These are phyloP conservation scores for Aspergillus funiculosus DNA, from an alignment of 495 filamentous ascomycete genomes.

Conservation along the genomic window DNA sequence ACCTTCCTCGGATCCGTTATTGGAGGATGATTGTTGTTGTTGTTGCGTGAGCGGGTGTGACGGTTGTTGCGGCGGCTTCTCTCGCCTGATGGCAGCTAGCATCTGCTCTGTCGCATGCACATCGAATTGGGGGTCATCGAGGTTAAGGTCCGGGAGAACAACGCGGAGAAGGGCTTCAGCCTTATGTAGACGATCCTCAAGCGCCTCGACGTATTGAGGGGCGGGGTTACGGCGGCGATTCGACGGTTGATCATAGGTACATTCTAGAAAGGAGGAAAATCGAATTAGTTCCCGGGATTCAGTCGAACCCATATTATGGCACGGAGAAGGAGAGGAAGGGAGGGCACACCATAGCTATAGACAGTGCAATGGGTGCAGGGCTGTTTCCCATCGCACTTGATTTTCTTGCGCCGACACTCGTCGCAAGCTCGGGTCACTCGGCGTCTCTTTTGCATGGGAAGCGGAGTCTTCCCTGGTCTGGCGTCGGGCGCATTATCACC, in stretches of 20 bases:
- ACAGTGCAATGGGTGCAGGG: slow-evolving; percentile 97
- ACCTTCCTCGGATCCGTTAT: slow-evolving; percentile 15
- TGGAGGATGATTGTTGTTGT: slow-evolving; percentile 11
- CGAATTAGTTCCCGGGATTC: slow-evolving; percentile 8
- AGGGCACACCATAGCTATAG: slow-evolving; percentile 87
- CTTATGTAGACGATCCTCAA: slow-evolving; percentile 78
- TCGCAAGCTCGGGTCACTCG: slow-evolving; percentile 91
- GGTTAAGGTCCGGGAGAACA: slow-evolving; percentile 78
- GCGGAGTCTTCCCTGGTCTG: slow-evolving; percentile 31
- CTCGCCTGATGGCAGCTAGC: slow-evolving; percentile 25
- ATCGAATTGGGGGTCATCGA: slow-evolving; percentile 78
- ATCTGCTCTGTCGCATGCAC: slow-evolving; percentile 52
- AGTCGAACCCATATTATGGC: too few relatives aligned
- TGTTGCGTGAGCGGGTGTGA: slow-evolving; percentile 2
- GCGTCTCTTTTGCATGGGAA: slow-evolving; percentile 78
- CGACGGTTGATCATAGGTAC: slow-evolving; percentile 96
- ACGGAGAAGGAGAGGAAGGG: background rate
- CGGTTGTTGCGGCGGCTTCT: slow-evolving; percentile 18
- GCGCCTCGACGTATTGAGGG: slow-evolving; percentile 88
- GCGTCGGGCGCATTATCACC: slow-evolving; percentile 20
- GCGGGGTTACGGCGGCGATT: slow-evolving; percentile 91
- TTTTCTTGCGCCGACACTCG: slow-evolving; percentile 95
- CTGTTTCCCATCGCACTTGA: slow-evolving; percentile 97
- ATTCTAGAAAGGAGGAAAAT: slow-evolving; percentile 54
- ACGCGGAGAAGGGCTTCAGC: slow-evolving; percentile 74